Base-by-base conservation (phyloP, 352 stramenopile genomes). In the Pythium grandisporangium region DNA sequence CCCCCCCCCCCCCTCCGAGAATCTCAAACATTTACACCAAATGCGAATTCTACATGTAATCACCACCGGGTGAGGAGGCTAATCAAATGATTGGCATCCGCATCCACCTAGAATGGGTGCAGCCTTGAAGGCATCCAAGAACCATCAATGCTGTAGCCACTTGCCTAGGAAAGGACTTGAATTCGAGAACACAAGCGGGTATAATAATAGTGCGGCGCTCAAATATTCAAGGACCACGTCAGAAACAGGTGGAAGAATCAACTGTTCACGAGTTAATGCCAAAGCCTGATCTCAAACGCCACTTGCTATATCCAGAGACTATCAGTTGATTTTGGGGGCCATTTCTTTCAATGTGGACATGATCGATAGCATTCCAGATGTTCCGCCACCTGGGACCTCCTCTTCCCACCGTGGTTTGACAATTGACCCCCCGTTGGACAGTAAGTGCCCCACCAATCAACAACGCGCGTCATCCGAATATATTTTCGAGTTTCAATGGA, bases 1-100 rank as follows among this genome's bases (percentile, higher is more conserved):
- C n/a, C n/a, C n/a, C n/a, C n/a, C n/a, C n/a, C n/a, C n/a, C 12
- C 25, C 58, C 60, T 22, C 51, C 56, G 3, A 54, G 55, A 6
- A 55, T 65, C 59, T 95, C 30, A 72, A 91, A 43, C 47, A 73
- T 29, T 34, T 65, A 21, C 5, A 16, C n/a, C n/a, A n/a, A n/a
- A n/a, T n/a, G n/a, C n/a, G n/a, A n/a, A n/a, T n/a, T n/a, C n/a
- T n/a, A n/a, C n/a, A n/a, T n/a, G n/a, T n/a, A n/a, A n/a, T n/a
- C n/a, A n/a, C n/a, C n/a, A n/a, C n/a, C n/a, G n/a, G n/a, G n/a
- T n/a, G n/a, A n/a, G n/a, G n/a, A n/a, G n/a, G n/a, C n/a, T n/a
- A n/a, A n/a, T 19, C 35, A 22, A 1, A 39, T 47, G 11, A 25
- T 47, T 5, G 13, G n/a, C n/a, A 35, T 23, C 60, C 52, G 67